Conservation (phyloP, 2,329 filamentous ascomycete genomes). For the Cladorrhinum sp. region DNA sequence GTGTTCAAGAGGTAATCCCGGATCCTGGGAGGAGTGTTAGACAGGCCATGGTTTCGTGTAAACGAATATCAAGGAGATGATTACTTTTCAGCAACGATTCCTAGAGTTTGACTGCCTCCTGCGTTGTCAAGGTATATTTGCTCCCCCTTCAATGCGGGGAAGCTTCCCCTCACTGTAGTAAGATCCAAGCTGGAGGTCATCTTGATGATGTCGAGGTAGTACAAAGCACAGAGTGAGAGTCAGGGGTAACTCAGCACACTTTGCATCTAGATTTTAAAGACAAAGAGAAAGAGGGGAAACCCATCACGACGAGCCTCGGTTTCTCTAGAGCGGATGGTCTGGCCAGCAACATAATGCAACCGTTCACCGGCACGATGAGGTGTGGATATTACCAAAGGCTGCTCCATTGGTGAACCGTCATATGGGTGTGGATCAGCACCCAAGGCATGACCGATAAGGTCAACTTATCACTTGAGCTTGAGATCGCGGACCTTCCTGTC, state of each 20-base stretch:
- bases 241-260: neutral
- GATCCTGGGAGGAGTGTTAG: slow-evolving; percentile 47
- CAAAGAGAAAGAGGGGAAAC: neutral
- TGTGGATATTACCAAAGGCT: neutral
- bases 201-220: neutral
- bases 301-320: neutral
- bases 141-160: slow-evolving; percentile 61
- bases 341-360: neutral
- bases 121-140: slow-evolving; percentile 78
- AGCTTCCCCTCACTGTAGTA: slow-evolving; percentile 53
- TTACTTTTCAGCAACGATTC: slow-evolving; percentile 63
- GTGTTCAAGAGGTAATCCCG: slow-evolving; percentile 62
- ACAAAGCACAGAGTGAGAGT: neutral
- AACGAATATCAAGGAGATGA: slow-evolving; percentile 9
- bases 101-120: slow-evolving; percentile 69
- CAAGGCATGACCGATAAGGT: too few relatives aligned
- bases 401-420: neutral
- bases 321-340: neutral
- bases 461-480: neutral
- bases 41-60: neutral
- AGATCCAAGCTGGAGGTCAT: slow-evolving; percentile 47
- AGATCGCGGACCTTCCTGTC: too few relatives aligned
- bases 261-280: neutral
- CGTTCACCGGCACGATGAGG: neutral
- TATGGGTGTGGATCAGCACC: neutral